Conservation (phyloP, 2,329 filamentous ascomycete species). For the Beauveria sp. region DNA sequence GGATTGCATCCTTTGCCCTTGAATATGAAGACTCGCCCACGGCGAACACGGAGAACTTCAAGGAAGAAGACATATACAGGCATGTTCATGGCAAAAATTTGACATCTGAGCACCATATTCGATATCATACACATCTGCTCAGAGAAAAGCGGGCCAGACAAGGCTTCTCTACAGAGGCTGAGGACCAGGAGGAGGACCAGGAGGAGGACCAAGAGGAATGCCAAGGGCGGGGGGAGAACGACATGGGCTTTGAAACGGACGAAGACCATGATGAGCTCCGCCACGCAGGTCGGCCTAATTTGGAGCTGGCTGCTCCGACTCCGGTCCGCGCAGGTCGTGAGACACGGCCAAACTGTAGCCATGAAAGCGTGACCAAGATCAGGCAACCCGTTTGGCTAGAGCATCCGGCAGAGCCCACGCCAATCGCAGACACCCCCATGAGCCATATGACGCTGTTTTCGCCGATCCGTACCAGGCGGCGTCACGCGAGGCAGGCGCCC, state of each 20-base stretch:
- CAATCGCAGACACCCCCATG: slow-evolving; percentile 4
- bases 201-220: not conserved
- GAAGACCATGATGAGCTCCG: not conserved
- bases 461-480: not conserved
- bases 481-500: not conserved
- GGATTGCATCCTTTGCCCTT: not conserved
- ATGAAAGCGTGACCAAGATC: not conserved
- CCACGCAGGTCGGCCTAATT: not conserved
- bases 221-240: not conserved
- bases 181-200: not conserved
- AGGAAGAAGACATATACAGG: slow-evolving; percentile 6
- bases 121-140: slow-evolving; percentile 4
- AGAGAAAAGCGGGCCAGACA: not conserved
- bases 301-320: not conserved
- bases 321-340: not conserved
- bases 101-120: slow-evolving; percentile 7
- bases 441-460: slow-evolving; percentile 6
- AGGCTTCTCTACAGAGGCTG: not conserved
- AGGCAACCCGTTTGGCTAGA: not conserved
- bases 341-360: not conserved
- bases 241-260: fast-evolving
- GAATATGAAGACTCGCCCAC: not conserved
- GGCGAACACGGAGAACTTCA: not conserved
- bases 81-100: not conserved
- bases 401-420: not conserved